Percentiles rank a stretch among this genome's conserved stretches.
These are phyloP conservation scores for Cladophialophora carrionii DNA, from an alignment of 2,329 filamentous ascomycete species.

Conservation along the genomic window DNA sequence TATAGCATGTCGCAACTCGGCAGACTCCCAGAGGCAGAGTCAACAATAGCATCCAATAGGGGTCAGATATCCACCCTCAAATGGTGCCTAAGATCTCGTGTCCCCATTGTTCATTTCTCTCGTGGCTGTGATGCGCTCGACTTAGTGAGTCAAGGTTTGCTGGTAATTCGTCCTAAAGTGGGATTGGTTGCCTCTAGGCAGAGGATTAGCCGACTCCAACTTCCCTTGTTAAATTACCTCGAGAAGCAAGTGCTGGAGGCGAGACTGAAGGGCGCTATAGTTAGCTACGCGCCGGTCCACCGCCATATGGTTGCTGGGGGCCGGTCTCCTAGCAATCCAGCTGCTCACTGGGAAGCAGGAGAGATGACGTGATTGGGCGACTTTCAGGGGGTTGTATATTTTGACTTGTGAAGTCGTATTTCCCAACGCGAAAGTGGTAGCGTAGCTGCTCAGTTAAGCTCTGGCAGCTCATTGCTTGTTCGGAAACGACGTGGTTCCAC, in stretches of 20 bases:
- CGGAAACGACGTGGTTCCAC: background rate
- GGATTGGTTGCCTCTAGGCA: slow-evolving; percentile 6
- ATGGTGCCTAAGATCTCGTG: background rate
- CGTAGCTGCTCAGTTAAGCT: slow-evolving; percentile 3
- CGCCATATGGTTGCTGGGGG: slow-evolving; percentile 14
- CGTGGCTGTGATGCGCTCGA: slow-evolving; percentile 10
- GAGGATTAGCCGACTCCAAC: slow-evolving; percentile 7
- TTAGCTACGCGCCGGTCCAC: slow-evolving; percentile 3
- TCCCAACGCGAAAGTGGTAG: slow-evolving; percentile 3
- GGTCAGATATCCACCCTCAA: slow-evolving; percentile 10
- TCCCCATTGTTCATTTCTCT: slow-evolving; percentile 1
- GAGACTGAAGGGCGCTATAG: slow-evolving; percentile 2
- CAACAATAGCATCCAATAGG: slow-evolving; percentile 12
- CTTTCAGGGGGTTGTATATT: background rate
- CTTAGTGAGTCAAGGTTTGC: slow-evolving; percentile 11
- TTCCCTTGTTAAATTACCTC: slow-evolving; percentile 9
- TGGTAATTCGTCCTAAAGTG: background rate
- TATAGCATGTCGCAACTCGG: slow-evolving; percentile 10
- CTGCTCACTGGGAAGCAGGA: background rate
- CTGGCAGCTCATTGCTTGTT: slow-evolving; percentile 5
- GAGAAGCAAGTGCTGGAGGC: background rate
- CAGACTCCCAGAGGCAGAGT: background rate
- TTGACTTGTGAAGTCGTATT: background rate
- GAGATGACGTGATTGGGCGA: slow-evolving; percentile 5
- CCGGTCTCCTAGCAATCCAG: slow-evolving; percentile 9